Percentiles rank a stretch among this genome's conserved stretches.
Evolutionary conservation across 257 asterid species (phyloP).

Genomic region (Petrea volubilis): DNA sequence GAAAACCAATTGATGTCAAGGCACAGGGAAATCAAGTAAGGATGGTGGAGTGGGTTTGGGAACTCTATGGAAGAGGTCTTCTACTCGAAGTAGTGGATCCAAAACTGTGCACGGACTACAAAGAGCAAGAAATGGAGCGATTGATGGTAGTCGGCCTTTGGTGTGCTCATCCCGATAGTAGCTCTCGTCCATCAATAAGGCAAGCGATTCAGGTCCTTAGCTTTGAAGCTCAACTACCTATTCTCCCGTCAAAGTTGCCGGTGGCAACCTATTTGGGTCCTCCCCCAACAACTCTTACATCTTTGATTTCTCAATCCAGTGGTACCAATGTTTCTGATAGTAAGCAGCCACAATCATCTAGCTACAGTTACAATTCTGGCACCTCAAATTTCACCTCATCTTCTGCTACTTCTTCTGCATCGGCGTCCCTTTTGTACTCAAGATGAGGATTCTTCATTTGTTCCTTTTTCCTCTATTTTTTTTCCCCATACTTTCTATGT

Average conservation of each 20-base stretch:
- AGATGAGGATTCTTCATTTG: too few relatives aligned
- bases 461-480: too few relatives aligned
- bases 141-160: constrained; percentile 36
- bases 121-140: constrained; percentile 26
- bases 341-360: too few relatives aligned
- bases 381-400: too few relatives aligned
- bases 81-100: constrained; percentile 37
- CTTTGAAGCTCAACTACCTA: background rate
- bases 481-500: too few relatives aligned
- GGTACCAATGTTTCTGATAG: too few relatives aligned
- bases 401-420: too few relatives aligned
- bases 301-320: too few relatives aligned
- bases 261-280: background rate
- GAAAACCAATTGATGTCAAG: constrained; percentile 27
- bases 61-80: constrained; percentile 28
- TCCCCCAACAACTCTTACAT: too few relatives aligned
- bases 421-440: too few relatives aligned
- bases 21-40: constrained; percentile 2
- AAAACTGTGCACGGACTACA: constrained; percentile 10
- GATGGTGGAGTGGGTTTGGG: constrained; percentile 44
- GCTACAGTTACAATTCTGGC: too few relatives aligned
- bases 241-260: background rate
- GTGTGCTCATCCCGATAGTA: constrained; percentile 46
- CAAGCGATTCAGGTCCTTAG: constrained; percentile 19
- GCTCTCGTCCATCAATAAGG: constrained; percentile 39